Percentiles rank a stretch among this genome's conserved stretches.
Conservation (phyloP, 768 basidiomycete species). For the Xerocomellus amylosporus region DNA sequence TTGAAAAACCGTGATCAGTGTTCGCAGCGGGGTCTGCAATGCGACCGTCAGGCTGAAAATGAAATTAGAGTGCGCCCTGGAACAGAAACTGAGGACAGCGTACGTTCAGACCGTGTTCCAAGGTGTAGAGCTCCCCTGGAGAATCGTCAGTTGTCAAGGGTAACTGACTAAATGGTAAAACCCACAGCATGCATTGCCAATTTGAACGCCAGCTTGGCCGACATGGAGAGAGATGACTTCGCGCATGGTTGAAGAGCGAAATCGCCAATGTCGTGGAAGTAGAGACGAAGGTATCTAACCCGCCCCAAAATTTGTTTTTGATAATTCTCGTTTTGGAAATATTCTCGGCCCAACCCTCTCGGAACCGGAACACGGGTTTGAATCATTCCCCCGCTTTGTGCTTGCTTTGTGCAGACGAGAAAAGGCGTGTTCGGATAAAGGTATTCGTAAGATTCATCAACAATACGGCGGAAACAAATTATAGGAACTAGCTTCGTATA, state of each 20-base stretch:
- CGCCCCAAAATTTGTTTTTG: constrained; percentile 19
- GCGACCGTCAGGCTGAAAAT: constrained; percentile 83
- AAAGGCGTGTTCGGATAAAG: constrained; percentile 18
- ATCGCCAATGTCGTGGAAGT: constrained; percentile 11
- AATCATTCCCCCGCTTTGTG: not conserved
- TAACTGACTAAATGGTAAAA: constrained; percentile 16
- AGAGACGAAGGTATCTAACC: not conserved
- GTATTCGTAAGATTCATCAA: constrained; percentile 38
- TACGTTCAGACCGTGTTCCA: constrained; percentile 95
- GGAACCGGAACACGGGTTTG: not conserved
- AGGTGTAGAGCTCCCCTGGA: constrained; percentile 94
- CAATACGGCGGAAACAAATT: constrained; percentile 25
- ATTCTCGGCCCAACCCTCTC: constrained; percentile 5
- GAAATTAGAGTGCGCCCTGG: constrained; percentile 13
- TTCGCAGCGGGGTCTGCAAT: constrained; percentile 51
- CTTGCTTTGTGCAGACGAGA: not conserved
- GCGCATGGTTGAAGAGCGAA: constrained; percentile 52
- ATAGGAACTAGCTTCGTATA: constrained; percentile 28
- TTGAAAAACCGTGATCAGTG: constrained; percentile 87
- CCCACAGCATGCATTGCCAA: constrained; percentile 95
- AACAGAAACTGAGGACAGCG: constrained; percentile 31
- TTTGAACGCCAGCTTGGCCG: constrained; percentile 95
- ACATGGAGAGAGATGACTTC: constrained; percentile 97
- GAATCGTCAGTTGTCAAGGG: constrained; percentile 11
- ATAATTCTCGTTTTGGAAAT: constrained; percentile 27